phyloP scores from a whole-genome alignment of 768 basidiomycete species.

The Lentinula boryana region DNA sequence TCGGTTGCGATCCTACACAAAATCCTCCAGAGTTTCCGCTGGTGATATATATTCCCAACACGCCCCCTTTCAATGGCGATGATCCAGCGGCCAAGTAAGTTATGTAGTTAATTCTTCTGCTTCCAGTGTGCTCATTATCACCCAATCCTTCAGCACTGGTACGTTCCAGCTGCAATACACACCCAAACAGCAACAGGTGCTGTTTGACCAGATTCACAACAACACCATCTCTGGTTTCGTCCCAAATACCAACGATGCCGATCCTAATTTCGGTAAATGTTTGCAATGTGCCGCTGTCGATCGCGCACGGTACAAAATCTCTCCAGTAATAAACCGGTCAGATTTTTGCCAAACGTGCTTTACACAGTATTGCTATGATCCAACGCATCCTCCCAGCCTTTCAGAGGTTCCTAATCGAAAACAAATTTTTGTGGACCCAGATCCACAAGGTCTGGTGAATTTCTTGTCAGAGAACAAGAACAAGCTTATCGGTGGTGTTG shows the following conservation, averaged over 20 bases:
- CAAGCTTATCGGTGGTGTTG: slow-evolving; percentile 40
- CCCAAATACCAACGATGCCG: slow-evolving; percentile 51
- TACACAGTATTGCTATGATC: slow-evolving; percentile 27
- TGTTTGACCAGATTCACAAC: slow-evolving; percentile 55
- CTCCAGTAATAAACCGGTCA: slow-evolving; percentile 17
- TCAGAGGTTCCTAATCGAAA: slow-evolving; percentile 29
- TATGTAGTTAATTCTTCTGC: neutral
- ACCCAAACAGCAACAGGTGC: slow-evolving; percentile 42
- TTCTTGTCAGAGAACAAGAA: slow-evolving; percentile 43
- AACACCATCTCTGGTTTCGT: slow-evolving; percentile 56
- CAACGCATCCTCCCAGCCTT: slow-evolving; percentile 11
- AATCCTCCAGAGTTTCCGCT: slow-evolving; percentile 54
- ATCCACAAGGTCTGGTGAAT: slow-evolving; percentile 37
- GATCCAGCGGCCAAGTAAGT: slow-evolving; percentile 60
- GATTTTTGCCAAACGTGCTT: slow-evolving; percentile 22
- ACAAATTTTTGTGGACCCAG: slow-evolving; percentile 46
- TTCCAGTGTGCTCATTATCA: slow-evolving; percentile 6
- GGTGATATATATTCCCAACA: slow-evolving; percentile 71
- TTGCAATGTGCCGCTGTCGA: slow-evolving; percentile 41
- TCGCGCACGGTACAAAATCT: slow-evolving; percentile 20
- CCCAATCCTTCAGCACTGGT: slow-evolving; percentile 31
- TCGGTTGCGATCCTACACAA: slow-evolving; percentile 62
- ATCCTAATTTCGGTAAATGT: slow-evolving; percentile 47
- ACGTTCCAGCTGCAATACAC: slow-evolving; percentile 62
- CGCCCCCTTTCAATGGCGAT: slow-evolving; percentile 57